Conservation (phyloP, 2,329 filamentous ascomycete genomes). For the Pseudomassariella vexata region DNA sequence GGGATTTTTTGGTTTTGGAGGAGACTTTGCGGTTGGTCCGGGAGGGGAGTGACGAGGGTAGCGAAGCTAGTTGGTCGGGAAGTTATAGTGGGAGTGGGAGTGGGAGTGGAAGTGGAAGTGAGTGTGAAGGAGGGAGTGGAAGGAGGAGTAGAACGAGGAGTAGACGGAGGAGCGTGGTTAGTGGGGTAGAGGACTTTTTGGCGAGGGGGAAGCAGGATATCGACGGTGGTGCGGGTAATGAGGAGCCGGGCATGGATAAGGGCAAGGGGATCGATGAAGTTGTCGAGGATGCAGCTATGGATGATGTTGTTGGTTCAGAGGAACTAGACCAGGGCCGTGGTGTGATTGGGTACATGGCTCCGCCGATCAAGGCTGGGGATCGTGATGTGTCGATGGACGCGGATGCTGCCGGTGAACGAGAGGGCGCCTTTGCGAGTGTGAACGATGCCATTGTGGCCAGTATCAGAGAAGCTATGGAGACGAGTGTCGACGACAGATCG, state of each 20-base stretch:
- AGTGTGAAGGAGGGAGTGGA: constrained; percentile 18
- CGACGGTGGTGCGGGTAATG: constrained; percentile 11
- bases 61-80: no score
- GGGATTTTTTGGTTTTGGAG: constrained; percentile 58
- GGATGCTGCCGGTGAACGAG: constrained; percentile 3
- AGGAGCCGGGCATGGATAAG: constrained; percentile 7
- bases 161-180: constrained; percentile 33
- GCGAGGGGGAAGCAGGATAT: constrained; percentile 13
- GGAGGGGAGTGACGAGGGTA: constrained; percentile 18
- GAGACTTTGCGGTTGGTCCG: constrained; percentile 57
- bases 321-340: background rate
- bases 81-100: constrained; percentile 15
- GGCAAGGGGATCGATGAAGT: constrained; percentile 8
- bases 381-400: constrained; percentile 5
- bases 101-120: constrained; percentile 21
- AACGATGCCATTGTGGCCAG: constrained; percentile 20
- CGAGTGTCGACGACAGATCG: constrained; percentile 14
- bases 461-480: constrained; percentile 24
- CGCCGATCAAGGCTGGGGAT: constrained; percentile 7
- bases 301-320: background rate
- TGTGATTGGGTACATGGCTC: background rate
- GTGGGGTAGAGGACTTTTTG: no score
- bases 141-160: constrained; percentile 20
- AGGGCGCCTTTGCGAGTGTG: constrained; percentile 9
- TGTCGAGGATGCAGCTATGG: background rate